Base-by-base conservation (phyloP, 306 rosid species). In the Malus asiatica region DNA sequence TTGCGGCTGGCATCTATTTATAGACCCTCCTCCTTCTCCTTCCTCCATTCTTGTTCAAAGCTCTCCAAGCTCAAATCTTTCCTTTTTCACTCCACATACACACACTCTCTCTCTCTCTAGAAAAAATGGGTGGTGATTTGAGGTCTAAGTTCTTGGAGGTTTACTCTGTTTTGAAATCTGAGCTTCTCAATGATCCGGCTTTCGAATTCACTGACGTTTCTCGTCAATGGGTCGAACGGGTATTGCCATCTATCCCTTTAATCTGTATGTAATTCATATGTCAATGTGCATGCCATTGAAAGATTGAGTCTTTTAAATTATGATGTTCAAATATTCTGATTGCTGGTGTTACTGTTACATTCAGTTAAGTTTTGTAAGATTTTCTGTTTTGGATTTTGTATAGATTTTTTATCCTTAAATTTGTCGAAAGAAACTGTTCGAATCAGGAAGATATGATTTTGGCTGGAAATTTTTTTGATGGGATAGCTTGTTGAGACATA, bases 211-310 rank as follows among this genome's bases (percentile, higher is more conserved):
- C 89, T 1, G 83, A 86, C 15, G 86, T 69, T 53, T 83, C 89
- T 57, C 84, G 87, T 65, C 86, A 86, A 77, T 86, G 87, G 89
- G 70, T 83, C 62, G 84, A 80, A 2, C 78, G 74, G 83, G 89
- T 86, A 68, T 22, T 63, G 45, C 45, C 46, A 51, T 22, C 15
- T 59, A 13, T 16, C 68, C 73, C 35, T 74, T 40, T 53, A 27
- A 59, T 67, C 2, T 33, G 35, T 23, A 38, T 42, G 4, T 22
- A 46, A 8, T 53, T 35, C 66, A 23, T 51, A 23, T 14, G 15
- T 45, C 22, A 15, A 57, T 66, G 59, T 57, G 44, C 45, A 42
- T 73, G 38, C 45, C 48, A 73, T 30, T 12, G 53, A 20, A 76
- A 27, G 68, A 38, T 35, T 14, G 12, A 23, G 5, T 66, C 1